Conservation (phyloP, 2,329 filamentous ascomycete genomes). For the Aspergillus fischeri region DNA sequence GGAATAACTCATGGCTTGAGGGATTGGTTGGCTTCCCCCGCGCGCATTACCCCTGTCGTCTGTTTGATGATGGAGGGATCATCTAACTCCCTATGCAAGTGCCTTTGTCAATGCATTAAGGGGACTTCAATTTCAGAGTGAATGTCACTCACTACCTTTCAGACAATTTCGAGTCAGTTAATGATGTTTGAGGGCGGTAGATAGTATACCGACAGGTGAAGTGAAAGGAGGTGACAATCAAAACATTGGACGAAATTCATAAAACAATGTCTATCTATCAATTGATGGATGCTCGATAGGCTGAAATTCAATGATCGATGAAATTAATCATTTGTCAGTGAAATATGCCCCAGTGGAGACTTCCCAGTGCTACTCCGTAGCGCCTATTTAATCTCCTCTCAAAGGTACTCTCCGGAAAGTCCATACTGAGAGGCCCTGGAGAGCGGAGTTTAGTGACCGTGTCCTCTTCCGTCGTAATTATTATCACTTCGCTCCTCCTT, state of each 20-base stretch:
- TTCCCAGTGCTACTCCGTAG: neutral
- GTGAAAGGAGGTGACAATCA: neutral
- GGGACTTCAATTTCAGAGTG: neutral
- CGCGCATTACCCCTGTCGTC: neutral
- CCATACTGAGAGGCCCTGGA: neutral
- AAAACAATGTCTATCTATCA: neutral
- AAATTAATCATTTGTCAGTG: neutral
- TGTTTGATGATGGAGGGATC: neutral
- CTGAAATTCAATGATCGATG: neutral
- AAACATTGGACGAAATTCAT: neutral
- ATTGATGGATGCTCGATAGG: neutral
- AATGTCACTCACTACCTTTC: neutral
- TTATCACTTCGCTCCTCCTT: constrained; percentile 1
- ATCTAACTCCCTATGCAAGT: neutral
- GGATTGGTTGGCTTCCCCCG: neutral
- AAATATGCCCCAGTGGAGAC: neutral
- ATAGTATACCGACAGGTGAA: neutral
- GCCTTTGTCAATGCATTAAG: neutral
- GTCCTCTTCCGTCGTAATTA: neutral
- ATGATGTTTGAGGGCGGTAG: neutral
- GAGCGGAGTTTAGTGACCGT: neutral
- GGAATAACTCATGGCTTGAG: neutral
- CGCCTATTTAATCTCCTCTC: neutral
- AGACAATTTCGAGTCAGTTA: neutral
- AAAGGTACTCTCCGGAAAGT: neutral